A percentile compares a stretch with the other conserved stretches of the same genome.
Evolutionary conservation across 2,329 filamentous ascomycete genomes (phyloP).

Genomic region (Aspergillus sp.): DNA sequence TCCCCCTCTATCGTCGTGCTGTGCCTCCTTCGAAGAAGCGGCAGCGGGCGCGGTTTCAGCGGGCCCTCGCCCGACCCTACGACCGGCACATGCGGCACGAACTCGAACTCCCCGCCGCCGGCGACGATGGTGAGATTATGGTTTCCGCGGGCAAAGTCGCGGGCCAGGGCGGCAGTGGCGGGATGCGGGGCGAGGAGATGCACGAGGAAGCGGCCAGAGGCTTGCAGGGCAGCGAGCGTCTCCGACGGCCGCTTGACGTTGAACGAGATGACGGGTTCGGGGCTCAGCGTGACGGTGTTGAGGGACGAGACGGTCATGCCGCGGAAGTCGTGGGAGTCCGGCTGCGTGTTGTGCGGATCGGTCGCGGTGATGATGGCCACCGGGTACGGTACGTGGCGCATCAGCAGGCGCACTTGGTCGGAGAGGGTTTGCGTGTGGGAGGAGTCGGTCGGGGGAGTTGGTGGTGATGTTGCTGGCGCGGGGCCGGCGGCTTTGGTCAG

Average conservation of each 20-base stretch:
- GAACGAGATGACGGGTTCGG: constrained; percentile 58
- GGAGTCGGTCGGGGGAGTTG: not conserved
- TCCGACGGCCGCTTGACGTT: constrained; percentile 58
- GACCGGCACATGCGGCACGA: constrained; percentile 14
- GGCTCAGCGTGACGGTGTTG: constrained; percentile 56
- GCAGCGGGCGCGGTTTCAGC: constrained; percentile 17
- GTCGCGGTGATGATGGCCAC: constrained; percentile 55
- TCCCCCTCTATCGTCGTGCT: not conserved
- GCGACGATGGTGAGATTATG: constrained; percentile 29
- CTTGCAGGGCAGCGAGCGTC: constrained; percentile 52
- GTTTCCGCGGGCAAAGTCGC: constrained; percentile 41
- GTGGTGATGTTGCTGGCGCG: constrained; percentile 1
- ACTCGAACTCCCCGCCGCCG: constrained; percentile 29
- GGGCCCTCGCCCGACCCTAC: not conserved
- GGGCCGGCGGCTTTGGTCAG: constrained; percentile 9
- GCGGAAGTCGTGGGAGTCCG: constrained; percentile 30
- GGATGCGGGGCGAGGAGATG: constrained; percentile 46
- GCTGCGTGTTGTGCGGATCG: constrained; percentile 25
- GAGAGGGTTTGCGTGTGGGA: constrained; percentile 17
- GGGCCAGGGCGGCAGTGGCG: constrained; percentile 34
- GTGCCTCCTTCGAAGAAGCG: constrained; percentile 23
- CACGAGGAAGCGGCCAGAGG: constrained; percentile 47
- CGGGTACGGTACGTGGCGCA: constrained; percentile 56
- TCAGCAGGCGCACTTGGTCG: constrained; percentile 43
- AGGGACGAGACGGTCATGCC: constrained; percentile 63